Base-by-base conservation (phyloP, 192 early-diverging fungal species). In the Umbelopsis sp. region DNA sequence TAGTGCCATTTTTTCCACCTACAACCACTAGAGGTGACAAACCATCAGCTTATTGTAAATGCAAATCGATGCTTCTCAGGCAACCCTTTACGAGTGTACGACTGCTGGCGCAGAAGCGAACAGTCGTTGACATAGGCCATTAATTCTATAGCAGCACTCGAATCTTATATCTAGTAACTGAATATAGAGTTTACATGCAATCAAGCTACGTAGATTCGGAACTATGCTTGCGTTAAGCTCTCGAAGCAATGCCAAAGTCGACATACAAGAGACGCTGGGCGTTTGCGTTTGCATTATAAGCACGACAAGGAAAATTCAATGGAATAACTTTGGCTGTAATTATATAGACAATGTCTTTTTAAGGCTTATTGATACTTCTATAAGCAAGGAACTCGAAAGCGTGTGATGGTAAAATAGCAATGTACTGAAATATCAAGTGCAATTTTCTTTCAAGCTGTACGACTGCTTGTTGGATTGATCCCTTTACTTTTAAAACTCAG, bases 131-230 rank as follows among this genome's bases (percentile, higher is more conserved):
- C 37, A 71, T 80, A 2, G 75, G 71, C 13, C 69, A 77, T 48
- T 33, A 69, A 18, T 15, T 69, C 3, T 46, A 66, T 9, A 25
- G 68, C 66, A 70, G 45, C 22, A 68, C 49, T 23, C 69, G 71
- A 35, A 76, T 77, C 47, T 80, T 80, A 41, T 80, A 80, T 50
- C 50, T 80, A 15, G 77, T 77, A 12, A 73, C 78, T 22, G 70
- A 72, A 27, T 46, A 68, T 52, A 69, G 49, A 41, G 51, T 27
- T 20, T 80, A 41, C 35, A 67, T 73, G 25, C 69, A 47, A 67
- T 64, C 78, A 23, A 74, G 47, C 11, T 27, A 50, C 16, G 53
- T 12, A 6, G 67, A 80, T 46, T 71, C 77, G 20, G 71, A 73
- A 46, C 21, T 16, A 15, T 53, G 67, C n/a, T 18, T 53, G 74